Evolutionary conservation across 805 yeast species (phyloP), one percentile per base, ranked within the genome.

Genomic region (Martiniozyma abietophila): DNA sequence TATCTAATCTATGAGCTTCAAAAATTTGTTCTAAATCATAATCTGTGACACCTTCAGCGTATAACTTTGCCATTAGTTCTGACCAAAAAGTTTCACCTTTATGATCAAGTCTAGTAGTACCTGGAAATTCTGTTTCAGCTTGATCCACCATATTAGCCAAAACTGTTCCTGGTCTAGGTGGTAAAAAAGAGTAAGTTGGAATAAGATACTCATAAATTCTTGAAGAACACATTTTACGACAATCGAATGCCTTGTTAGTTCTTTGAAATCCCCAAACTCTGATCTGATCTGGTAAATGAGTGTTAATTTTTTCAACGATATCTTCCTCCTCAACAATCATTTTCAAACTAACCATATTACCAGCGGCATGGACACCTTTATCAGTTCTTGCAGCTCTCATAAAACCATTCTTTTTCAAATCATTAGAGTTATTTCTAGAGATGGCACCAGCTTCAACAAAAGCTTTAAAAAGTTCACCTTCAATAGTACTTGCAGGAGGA

Each of bases 301-400:
- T 58, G 56, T 92, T 92, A 58, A 92, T 79, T 54, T 77, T 82
- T 29, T 67, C 65, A 27, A 80, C 68, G 33, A 85, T 69, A 35
- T 84, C 79, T 10, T 67, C 74, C 49, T 88, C 95, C 52, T 85
- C 95, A 34, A 84, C 68, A 47, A 84, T 83, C 66, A 88, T 60
- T 54, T 88, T 88, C 46, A 81, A 64, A 11, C 94, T 80, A 28
- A 89, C 71, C 16, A 86, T 85, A 54, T 88, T 88, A 19, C 96
- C 96, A 2, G 96, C 95, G 9, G 97, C 96, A 59, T 88, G 97
- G 17, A 88, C 97, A 41, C 96, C 97, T 58, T 89, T 89, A 57
- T 88, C 97, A 4, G 89, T 80, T 61, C 89, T 68, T 4, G 89
- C 89, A 34, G 88, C 84, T 56, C 92, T 68, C 83, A 77, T 79